Conservation (phyloP, 306 rosid species). For the Vigna hirtella region DNA sequence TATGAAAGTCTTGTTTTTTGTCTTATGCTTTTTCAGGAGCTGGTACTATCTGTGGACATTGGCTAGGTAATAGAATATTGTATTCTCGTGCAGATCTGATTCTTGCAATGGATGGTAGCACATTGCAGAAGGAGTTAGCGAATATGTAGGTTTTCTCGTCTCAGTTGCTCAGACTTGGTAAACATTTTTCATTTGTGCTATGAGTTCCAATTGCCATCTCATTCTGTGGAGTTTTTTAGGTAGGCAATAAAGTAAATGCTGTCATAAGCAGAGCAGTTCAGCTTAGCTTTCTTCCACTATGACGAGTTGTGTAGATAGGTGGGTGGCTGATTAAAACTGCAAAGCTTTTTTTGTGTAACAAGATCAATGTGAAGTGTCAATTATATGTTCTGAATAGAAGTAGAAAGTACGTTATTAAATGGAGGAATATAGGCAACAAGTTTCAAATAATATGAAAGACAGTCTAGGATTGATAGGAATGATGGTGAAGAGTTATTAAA, state of each 20-base stretch:
- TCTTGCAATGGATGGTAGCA: slow-evolving; percentile 75
- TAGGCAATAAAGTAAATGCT: slow-evolving; percentile 10
- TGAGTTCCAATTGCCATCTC: slow-evolving; percentile 17
- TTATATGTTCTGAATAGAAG: slow-evolving; percentile 5
- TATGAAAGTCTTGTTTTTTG: slow-evolving; percentile 24
- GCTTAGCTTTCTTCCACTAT: slow-evolving; percentile 26
- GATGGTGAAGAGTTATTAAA: not conserved
- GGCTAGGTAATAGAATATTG: slow-evolving; percentile 55
- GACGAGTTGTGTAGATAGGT: not conserved
- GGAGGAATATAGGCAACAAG: not conserved
- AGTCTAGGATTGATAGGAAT: not conserved
- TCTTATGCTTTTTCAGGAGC: slow-evolving; percentile 61
- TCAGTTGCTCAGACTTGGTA: slow-evolving; percentile 26
- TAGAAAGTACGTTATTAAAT: slow-evolving; percentile 18
- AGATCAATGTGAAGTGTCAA: slow-evolving; percentile 28
- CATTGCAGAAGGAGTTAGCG: slow-evolving; percentile 79
- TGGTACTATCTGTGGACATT: slow-evolving; percentile 53
- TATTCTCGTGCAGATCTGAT: slow-evolving; percentile 61
- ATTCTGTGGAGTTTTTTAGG: slow-evolving; percentile 24
- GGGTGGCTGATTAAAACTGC: not conserved
- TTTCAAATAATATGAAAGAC: slow-evolving; percentile 10
- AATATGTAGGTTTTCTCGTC: slow-evolving; percentile 64
- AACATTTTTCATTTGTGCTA: slow-evolving; percentile 30
- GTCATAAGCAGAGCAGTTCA: slow-evolving; percentile 10
- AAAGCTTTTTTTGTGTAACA: not conserved